phyloP scores from a whole-genome alignment of 345 rosid genomes.

The Arabidopsis arenosa region DNA sequence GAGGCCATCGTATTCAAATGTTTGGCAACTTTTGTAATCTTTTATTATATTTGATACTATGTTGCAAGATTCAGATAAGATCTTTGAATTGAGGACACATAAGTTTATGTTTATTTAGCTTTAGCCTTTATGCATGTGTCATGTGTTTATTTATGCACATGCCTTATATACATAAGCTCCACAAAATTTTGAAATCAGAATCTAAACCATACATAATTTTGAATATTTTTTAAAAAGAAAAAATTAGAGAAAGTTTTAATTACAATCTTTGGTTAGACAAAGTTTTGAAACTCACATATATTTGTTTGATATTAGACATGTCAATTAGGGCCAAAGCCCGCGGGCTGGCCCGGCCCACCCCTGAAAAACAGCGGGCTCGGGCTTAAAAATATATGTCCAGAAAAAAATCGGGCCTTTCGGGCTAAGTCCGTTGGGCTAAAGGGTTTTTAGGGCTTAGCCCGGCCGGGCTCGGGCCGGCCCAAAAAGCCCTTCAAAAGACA shows the following conservation, averaged over 20 bases:
- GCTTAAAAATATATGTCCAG: too few species aligned
- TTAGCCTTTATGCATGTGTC: conserved; percentile 22
- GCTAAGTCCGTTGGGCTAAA: too few species aligned
- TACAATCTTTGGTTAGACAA: neutral
- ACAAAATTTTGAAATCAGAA: neutral
- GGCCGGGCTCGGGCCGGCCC: too few species aligned
- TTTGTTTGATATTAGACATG: too few species aligned
- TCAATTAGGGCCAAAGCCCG: too few species aligned
- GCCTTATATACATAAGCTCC: neutral
- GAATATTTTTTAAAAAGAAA: neutral
- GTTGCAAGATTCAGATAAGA: conserved; percentile 2
- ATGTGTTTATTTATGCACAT: conserved; percentile 3
- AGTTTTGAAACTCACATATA: neutral
- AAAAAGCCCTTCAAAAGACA: too few species aligned
- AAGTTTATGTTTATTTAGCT: neutral
- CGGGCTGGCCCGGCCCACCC: too few species aligned
- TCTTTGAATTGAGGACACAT: neutral
- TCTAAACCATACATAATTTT: neutral
- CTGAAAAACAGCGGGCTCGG: too few species aligned
- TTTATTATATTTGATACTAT: neutral
- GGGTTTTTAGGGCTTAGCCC: too few species aligned
- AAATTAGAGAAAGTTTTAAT: neutral
- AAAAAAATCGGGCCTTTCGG: too few species aligned
- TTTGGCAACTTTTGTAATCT: conserved; percentile 14
- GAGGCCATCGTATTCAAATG: conserved; percentile 31